Base-by-base conservation (phyloP, 2,329 filamentous ascomycete species). In the Diplodia sapinea region DNA sequence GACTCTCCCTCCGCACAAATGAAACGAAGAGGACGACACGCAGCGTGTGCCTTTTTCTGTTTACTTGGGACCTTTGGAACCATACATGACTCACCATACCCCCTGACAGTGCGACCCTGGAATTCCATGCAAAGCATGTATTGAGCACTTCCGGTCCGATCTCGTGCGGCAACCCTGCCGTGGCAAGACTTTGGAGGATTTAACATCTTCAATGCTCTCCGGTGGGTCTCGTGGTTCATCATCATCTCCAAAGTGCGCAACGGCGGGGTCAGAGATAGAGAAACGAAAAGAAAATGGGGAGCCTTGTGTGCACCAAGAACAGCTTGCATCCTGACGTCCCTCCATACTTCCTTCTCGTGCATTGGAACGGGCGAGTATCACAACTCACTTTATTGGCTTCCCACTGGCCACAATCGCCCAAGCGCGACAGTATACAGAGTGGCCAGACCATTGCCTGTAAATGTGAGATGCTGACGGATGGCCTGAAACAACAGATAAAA, bases 111-210 rank as follows among this genome's bases (percentile, higher is more conserved):
- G 79, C 61, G 79, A 80, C 59, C 72, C 74, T n/a, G 78, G 78
- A 0, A 77, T 74, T 43, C 79, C 79, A 12, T 80, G 79, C 72
- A 75, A 73, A 47, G 72, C 77, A 1, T 80, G 79, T 56, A 69
- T 80, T 29, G 74, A 78, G 26, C 74, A 79, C 65, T 80, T 74
- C 72, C 78, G 77, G 66, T 72, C 73, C 26, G 75, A 79, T 51
- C 70, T 79, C 33, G 67, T 79, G 52, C 74, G 77, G 6, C 70
- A 74, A 40, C 79, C 78, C 9, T 80, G 78, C 66, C 75, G 79
- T 31, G 74, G 78, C 23, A 73, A 72, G 31, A 49, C 29, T 29
- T n/a, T 66, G 43, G 55, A 66, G 54, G 64, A 59, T 40, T 31
- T 66, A 8, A 38, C 64, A 13, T 49, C 64, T 13, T 40, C 52